Percentiles rank a stretch among this genome's conserved stretches.
These are phyloP conservation scores for Helicostylum pulchrum DNA, from an alignment of 192 early-diverging fungal genomes.

Conservation along the genomic window DNA sequence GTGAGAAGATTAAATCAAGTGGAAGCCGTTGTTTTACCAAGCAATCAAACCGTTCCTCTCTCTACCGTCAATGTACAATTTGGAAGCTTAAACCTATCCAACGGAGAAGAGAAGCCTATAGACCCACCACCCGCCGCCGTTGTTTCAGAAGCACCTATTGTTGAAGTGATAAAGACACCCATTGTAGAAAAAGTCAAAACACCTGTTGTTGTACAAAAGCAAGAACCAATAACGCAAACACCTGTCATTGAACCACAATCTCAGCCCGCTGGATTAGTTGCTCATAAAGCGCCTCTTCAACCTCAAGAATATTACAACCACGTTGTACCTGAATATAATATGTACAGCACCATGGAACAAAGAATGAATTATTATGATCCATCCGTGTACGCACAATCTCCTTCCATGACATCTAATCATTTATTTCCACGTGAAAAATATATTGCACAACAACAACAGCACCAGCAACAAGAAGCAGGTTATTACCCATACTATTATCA, in stretches of 20 bases:
- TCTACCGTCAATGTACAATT: constrained; percentile 28
- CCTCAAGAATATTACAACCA: too few species aligned
- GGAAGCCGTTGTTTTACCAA: constrained; percentile 29
- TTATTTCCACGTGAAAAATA: not conserved
- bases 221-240: not conserved
- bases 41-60: not conserved
- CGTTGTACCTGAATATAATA: not conserved
- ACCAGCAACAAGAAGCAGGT: not conserved
- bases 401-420: not conserved
- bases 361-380: constrained; percentile 2
- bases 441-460: not conserved
- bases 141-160: not conserved
- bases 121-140: not conserved
- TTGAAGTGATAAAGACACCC: not conserved
- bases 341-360: not conserved
- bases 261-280: not conserved
- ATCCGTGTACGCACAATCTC: not conserved
- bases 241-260: not conserved
- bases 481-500: not conserved
- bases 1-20: constrained; percentile 27
- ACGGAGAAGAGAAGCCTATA: constrained; percentile 1
- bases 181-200: not conserved
- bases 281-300: too few species aligned
- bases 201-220: not conserved
- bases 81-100: constrained; percentile 25